phyloP scores from a whole-genome alignment of 352 stramenopile species.

The Phytopythium cucurbitacearum region DNA sequence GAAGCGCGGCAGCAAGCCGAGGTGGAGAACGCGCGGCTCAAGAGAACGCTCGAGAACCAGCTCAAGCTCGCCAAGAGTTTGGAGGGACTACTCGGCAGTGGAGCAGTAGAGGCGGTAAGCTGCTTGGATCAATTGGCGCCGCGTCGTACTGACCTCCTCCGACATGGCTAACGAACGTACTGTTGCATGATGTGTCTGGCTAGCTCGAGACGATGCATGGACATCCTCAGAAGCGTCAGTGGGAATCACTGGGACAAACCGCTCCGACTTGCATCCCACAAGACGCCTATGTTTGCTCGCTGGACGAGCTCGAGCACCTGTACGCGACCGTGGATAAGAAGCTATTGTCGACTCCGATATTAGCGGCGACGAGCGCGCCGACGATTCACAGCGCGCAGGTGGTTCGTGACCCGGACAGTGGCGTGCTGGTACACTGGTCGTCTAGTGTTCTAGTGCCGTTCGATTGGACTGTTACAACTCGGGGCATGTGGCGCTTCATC shows the following conservation, averaged over 20 bases:
- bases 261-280: too few relatives aligned
- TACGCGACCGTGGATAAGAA: slow-evolving; percentile 2
- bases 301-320: slow-evolving; percentile 1
- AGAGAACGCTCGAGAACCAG: slow-evolving; percentile 9
- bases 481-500: slow-evolving; percentile 4
- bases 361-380: neutral
- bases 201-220: too few relatives aligned
- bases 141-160: too few relatives aligned
- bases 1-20: slow-evolving; percentile 1
- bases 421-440: slow-evolving; percentile 3
- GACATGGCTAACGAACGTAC: too few relatives aligned
- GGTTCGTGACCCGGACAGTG: neutral
- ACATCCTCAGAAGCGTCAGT: too few relatives aligned
- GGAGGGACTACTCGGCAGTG: neutral
- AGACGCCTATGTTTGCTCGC: neutral
- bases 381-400: neutral
- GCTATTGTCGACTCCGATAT: neutral
- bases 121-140: too few relatives aligned
- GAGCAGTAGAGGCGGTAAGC: too few relatives aligned
- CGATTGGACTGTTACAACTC: neutral
- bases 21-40: slow-evolving; percentile 9
- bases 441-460: slow-evolving; percentile 1
- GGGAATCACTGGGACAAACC: too few relatives aligned
- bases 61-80: slow-evolving; percentile 7
- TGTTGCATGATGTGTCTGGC: too few relatives aligned